Base-by-base conservation (phyloP, 352 stramenopile species). In the Blastocystis hominis region DNA sequence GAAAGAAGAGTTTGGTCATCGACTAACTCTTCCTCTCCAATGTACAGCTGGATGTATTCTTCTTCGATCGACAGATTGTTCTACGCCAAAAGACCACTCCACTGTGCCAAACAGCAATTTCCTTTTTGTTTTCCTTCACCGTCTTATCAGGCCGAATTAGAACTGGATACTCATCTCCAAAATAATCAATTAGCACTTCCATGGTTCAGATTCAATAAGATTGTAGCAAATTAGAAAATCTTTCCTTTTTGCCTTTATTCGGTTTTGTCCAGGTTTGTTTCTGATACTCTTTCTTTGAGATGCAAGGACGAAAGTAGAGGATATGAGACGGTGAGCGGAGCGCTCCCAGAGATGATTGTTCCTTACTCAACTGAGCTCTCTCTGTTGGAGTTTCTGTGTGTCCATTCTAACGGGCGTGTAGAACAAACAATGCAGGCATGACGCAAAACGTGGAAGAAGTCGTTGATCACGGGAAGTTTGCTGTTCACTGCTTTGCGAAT, bases 101-200 rank as follows among this genome's bases (percentile, higher is more conserved):
- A 20, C 24, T 30, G 17, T 5, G 17, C 44, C 3, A 38, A 44
- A 84, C 72, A 44, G 72, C 72, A 20, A 84, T 66, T 24, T 42
- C 72, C 17, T 66, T 30, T 7, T 46, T 64, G 56, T 84, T 84
- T 36, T 84, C 72, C 72, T 84, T 66, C 24, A 84, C 72, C 3
- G 72, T 66, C 13, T 47, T 56, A n/a, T 84, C 72, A 36, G 72
- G 72, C 34, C 62, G 62, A 53, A 84, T 84, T 38, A 68, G 62
- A 54, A 47, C 59, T 5, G 72, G 72, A 84, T 84, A 84, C 72
- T 84, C 72, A 40, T 84, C 72, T 54, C 72, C 72, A 53, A 66
- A 84, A 44, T 84, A 84, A 15, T 84, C 56, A 84, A 84, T 84
- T 47, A 84, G 66, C 36, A 84, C 72, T 84, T 84, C 72, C 72